Evolutionary conservation across 2,329 filamentous ascomycete genomes (phyloP), one percentile per base, ranked within the genome.

Genomic region (Shiraia sp.): DNA sequence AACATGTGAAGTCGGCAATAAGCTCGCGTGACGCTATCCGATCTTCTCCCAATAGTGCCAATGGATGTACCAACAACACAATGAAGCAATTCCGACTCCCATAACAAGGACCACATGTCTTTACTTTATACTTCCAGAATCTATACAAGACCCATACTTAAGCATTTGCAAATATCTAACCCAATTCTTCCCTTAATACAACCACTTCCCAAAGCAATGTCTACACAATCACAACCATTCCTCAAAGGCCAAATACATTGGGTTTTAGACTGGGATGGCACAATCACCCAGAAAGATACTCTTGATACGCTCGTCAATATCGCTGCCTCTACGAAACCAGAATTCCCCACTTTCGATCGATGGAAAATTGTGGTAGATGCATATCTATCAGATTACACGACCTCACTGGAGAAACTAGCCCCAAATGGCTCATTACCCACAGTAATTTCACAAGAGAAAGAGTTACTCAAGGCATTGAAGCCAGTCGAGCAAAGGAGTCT

Each of bases 231-330:
- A 12, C 16, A 22, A 12, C 9, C 36, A 9, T 23, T 34, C 9
- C 45, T 25, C 27, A 37, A 13, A 30, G 10, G 32, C 4, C 51
- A 56, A 13, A 53, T 72, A 10, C 64, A 69, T 31, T 63, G 71
- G 51, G 49, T 76, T 6, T 56, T 77, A 10, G 75, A 78, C 55
- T 77, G 70, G 65, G 75, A 78, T 49, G 73, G 73, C 40, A 77
- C 75, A 0, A 53, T 76, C 19, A 76, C 74, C 10, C 51, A 55
- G 28, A 63, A 63, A 15, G 75, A 78, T 49, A 76, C 75, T 0
- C 66, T 77, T 35, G 53, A 68, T n/a, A 40, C 71, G 10, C 63
- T 77, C 8, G 72, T 68, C 28, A 55, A 58, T 23, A 67, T 76
- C 10, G 63, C 69, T 2, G 53, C 57, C n/a, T 49, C 62, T 19